These are phyloP conservation scores for Fusarium phyllophilum DNA, from an alignment of 2,329 filamentous ascomycete genomes.

Conservation along the genomic window DNA sequence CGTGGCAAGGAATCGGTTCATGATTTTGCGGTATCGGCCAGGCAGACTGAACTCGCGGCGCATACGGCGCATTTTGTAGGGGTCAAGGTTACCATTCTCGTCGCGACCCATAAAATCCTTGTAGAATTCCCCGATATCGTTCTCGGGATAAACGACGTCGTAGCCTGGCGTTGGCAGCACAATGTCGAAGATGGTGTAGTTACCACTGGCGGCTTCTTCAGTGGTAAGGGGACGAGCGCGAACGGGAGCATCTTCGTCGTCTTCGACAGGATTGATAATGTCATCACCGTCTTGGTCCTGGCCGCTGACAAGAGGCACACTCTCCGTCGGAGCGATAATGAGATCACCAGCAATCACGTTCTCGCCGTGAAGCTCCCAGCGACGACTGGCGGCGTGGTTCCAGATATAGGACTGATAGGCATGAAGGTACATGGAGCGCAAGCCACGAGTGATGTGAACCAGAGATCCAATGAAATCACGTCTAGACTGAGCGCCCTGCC, in stretches of 20 bases:
- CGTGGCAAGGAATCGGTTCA: constrained; percentile 74
- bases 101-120: constrained; percentile 84
- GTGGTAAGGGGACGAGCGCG: constrained; percentile 77
- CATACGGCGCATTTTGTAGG: constrained; percentile 84
- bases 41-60: constrained; percentile 90
- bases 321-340: constrained; percentile 64
- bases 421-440: constrained; percentile 95
- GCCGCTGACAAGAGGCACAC: constrained; percentile 55
- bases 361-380: constrained; percentile 79
- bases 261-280: constrained; percentile 54
- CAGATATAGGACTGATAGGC: constrained; percentile 96
- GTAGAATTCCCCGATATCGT: constrained; percentile 87
- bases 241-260: constrained; percentile 57
- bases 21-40: constrained; percentile 86
- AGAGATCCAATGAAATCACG: constrained; percentile 86
- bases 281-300: constrained; percentile 69
- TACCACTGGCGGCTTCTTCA: constrained; percentile 80
- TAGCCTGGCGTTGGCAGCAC: constrained; percentile 94
- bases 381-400: constrained; percentile 85
- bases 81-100: constrained; percentile 81
- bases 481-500: constrained; percentile 56
- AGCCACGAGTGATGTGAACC: constrained; percentile 79
- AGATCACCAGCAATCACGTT: constrained; percentile 87
- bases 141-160: constrained; percentile 86
- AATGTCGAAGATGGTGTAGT: constrained; percentile 85